Evolutionary conservation across 2,329 filamentous ascomycete genomes (phyloP), one percentile per base, ranked within the genome.

Genomic region (Talaromyces sp.): DNA sequence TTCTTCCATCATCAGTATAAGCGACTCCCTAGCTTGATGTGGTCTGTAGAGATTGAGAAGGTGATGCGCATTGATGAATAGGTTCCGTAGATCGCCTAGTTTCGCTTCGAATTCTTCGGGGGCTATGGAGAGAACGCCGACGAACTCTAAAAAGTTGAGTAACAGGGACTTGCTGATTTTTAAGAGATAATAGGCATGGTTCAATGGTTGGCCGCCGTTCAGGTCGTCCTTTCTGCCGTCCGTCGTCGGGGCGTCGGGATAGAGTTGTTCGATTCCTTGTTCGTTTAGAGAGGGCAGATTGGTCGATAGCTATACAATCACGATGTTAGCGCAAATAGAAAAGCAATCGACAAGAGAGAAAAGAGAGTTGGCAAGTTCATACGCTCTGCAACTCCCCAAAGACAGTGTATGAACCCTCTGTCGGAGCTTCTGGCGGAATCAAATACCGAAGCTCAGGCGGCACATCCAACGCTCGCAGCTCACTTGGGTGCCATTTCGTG

Each of bases 21-120:
- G 78, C 28, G 87, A 91, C 76, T 97, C 92, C 45, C 93, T 79
- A 22, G 92, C 91, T 75, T 97, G 93, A 70, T 97, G 92, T 9
- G 92, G 92, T 33, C 93, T 83, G 75, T 96, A 97, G 72, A 96
- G 87, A 72, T 99, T 99, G 63, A 97, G 85, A 56, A 96, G 81
- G 68, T 95, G 90, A 74, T 97, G 91, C 68, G 95, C 88, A 72
- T 97, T 97, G 72, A 93, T 86, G 62, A 96, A 87, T 28, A 97
- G 77, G 15, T 87, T 91, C 66, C 88, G 82, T 33, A 99, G 75
- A 71, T 97, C 88, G 45, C 84, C 79, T 46, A 93, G 81, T 70
- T 96, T 96, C 41, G 84, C 81, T 25, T 82, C 78, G 53, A 85
- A 88, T 70, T 87, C 77, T 43, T 81, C 79, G 0, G 90, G 88